phyloP scores from a whole-genome alignment of 2,329 filamentous ascomycete species.

The Decorospora gaudefroyi region DNA sequence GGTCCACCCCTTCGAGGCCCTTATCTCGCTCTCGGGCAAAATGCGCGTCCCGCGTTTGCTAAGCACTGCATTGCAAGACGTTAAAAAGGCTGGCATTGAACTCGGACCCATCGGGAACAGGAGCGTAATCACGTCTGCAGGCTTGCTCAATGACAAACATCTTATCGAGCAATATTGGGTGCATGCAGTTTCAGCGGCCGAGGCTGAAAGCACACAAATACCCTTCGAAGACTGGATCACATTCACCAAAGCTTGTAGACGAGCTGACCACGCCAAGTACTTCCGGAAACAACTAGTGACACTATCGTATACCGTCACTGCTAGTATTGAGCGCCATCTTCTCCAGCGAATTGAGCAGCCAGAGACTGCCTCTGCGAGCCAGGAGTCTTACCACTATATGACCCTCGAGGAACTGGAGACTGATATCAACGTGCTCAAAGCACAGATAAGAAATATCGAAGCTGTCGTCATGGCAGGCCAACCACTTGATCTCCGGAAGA shows the following conservation, averaged over 20 bases:
- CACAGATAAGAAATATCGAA: slow-evolving; percentile 35
- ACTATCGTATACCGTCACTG: slow-evolving; percentile 33
- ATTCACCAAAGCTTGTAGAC: slow-evolving; percentile 39
- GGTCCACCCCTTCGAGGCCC: slow-evolving; percentile 28
- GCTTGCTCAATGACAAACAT: slow-evolving; percentile 27
- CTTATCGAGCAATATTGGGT: slow-evolving; percentile 42
- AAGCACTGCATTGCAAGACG: slow-evolving; percentile 30
- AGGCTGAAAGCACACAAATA: slow-evolving; percentile 28
- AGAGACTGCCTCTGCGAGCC: slow-evolving; percentile 1
- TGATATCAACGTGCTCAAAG: slow-evolving; percentile 28
- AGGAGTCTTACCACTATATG: slow-evolving; percentile 16
- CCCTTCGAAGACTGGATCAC: slow-evolving; percentile 40
- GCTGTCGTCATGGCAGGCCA: slow-evolving; percentile 40
- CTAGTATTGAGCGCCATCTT: slow-evolving; percentile 15
- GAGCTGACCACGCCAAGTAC: slow-evolving; percentile 26
- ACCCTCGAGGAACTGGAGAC: slow-evolving; percentile 20
- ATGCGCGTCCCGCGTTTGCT: slow-evolving; percentile 34
- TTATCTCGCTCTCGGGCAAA: slow-evolving; percentile 40
- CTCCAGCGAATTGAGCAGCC: slow-evolving; percentile 8
- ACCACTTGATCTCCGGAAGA: slow-evolving; percentile 43
- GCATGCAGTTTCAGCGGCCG: slow-evolving; percentile 27
- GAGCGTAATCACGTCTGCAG: slow-evolving; percentile 36
- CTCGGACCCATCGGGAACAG: slow-evolving; percentile 30
- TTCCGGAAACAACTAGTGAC: slow-evolving; percentile 33
- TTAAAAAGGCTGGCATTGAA: slow-evolving; percentile 24